Percentiles rank a stretch among this genome's conserved stretches.
Conservation (phyloP, 164 flowering plant species). For the Berberis vulgaris region DNA sequence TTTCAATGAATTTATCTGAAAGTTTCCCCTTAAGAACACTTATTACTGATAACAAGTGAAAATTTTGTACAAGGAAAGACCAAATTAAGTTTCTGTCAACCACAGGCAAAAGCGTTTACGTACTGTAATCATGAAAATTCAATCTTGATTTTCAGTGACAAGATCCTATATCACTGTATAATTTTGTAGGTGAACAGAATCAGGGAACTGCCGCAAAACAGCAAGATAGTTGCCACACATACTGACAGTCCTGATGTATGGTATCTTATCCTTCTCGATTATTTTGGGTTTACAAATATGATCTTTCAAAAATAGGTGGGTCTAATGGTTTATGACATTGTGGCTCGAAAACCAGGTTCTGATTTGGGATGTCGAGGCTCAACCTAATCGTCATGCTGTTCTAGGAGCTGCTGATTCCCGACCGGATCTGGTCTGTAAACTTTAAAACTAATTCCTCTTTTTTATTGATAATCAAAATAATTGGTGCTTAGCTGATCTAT, state of each 20-base stretch:
- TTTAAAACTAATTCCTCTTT: not conserved
- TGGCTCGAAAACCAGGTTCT: constrained; percentile 45
- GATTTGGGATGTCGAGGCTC: constrained; percentile 92
- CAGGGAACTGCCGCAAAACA: constrained; percentile 88
- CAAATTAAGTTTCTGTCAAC: too few species aligned
- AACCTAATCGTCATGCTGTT: constrained; percentile 91
- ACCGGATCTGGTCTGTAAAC: constrained; percentile 58
- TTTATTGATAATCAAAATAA: not conserved
- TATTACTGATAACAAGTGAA: too few species aligned
- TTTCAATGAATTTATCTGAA: too few species aligned
- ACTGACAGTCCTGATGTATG: constrained; percentile 93
- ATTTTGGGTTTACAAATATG: not conserved
- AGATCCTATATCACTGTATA: not conserved
- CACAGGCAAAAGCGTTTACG: too few species aligned
- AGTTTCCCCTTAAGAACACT: too few species aligned
- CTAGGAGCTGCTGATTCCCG: constrained; percentile 77
- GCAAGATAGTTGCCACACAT: constrained; percentile 89
- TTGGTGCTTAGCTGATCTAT: too few species aligned
- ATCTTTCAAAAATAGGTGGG: not conserved
- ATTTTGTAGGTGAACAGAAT: constrained; percentile 84
- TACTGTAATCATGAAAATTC: too few species aligned
- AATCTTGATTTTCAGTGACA: too few species aligned
- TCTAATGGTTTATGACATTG: not conserved
- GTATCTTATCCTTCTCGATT: not conserved
- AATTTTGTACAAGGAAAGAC: too few species aligned